Evolutionary conservation across 106 monocot genomes (phyloP).

Genomic region (Platanthera guangdongensis): DNA sequence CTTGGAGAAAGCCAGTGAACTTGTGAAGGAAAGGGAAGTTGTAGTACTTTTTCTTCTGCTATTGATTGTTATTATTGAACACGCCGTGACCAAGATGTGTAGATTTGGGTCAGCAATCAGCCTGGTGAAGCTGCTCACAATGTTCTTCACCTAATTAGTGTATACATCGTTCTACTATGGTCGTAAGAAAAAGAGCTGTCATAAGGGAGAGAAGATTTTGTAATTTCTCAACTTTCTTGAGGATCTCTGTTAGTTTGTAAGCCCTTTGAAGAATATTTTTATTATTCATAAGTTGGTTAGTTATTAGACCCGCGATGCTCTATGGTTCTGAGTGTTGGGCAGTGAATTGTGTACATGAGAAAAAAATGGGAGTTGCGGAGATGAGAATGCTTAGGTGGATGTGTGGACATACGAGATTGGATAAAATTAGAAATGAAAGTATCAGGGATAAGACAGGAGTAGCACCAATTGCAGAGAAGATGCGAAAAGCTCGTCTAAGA

Average conservation of each 20-base stretch:
- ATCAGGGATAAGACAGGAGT: too few species aligned
- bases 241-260: background rate
- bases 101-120: background rate
- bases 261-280: background rate
- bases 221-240: background rate
- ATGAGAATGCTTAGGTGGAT: too few species aligned
- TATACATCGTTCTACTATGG: slow-evolving; percentile 23
- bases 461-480: too few species aligned
- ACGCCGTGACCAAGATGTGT: background rate
- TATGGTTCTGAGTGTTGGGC: too few species aligned
- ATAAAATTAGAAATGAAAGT: too few species aligned
- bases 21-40: slow-evolving; percentile 12
- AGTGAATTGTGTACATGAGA: too few species aligned
- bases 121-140: background rate
- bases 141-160: slow-evolving; percentile 9
- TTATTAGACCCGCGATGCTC: too few species aligned
- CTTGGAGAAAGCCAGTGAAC: slow-evolving; percentile 3
- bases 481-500: too few species aligned
- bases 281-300: too few species aligned
- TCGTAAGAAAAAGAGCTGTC: slow-evolving; percentile 5
- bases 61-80: background rate
- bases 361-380: too few species aligned
- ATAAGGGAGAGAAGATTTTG: background rate
- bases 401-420: too few species aligned
- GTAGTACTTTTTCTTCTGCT: background rate